phyloP scores from a whole-genome alignment of 805 yeast species.

The Naumovozyma dairenensis region DNA sequence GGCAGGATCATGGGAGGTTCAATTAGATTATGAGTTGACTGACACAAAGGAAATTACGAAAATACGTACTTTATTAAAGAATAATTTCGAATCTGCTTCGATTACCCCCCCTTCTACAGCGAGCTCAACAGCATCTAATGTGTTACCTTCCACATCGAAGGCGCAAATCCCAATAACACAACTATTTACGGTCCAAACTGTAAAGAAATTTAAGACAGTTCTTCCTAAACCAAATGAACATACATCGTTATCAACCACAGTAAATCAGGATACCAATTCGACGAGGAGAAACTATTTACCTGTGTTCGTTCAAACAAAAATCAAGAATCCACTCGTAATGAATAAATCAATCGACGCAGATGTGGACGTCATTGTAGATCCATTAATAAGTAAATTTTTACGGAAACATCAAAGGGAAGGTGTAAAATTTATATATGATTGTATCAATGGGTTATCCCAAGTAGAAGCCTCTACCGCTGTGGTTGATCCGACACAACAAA shows the following conservation, averaged over 20 bases:
- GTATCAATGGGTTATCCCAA: conserved; percentile 57
- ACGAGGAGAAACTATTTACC: conserved; percentile 26
- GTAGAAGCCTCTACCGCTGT: not conserved
- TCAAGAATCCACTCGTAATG: conserved; percentile 36
- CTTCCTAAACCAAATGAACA: conserved; percentile 11
- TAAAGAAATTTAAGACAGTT: conserved; percentile 11
- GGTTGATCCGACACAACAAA: conserved; percentile 6
- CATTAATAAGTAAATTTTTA: conserved; percentile 40
- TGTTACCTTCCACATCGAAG: no score
- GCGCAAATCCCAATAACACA: conserved; percentile 10
- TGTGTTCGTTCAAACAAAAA: conserved; percentile 30
- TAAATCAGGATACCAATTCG: conserved; percentile 2
- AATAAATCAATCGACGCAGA: conserved; percentile 24
- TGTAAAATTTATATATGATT: conserved; percentile 67
- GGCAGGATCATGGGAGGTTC: conserved; percentile 54
- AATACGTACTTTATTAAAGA: not conserved
- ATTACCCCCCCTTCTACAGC: not conserved
- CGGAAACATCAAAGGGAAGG: conserved; percentile 86
- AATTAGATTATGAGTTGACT: conserved; percentile 41
- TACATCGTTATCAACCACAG: conserved; percentile 3
- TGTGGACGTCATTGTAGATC: conserved; percentile 51
- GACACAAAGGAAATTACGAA: conserved; percentile 15
- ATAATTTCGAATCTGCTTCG: not conserved
- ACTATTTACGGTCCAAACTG: conserved; percentile 7
- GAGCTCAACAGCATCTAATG: no score